These are phyloP conservation scores for Cystobasidium onofrii DNA, from an alignment of 768 basidiomycete species.

Conservation along the genomic window DNA sequence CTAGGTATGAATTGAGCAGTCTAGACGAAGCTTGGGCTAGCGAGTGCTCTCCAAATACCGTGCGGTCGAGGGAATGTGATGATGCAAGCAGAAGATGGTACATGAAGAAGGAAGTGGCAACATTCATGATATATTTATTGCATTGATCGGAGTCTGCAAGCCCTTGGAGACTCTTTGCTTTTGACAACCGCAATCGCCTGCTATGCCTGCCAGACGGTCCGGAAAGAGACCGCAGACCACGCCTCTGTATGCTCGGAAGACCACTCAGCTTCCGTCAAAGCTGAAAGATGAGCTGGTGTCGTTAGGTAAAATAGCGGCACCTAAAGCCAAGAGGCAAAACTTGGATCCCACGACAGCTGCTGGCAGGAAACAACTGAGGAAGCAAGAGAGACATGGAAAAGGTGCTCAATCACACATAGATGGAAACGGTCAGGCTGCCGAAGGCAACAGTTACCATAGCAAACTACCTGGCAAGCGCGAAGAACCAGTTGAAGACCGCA, in stretches of 20 bases:
- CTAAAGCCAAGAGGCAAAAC: background rate
- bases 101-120: too few relatives aligned
- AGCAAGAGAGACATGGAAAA: conserved; percentile 1
- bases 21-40: too few relatives aligned
- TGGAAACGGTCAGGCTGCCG: background rate
- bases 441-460: background rate
- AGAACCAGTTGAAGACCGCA: background rate
- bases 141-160: too few relatives aligned
- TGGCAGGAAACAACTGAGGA: conserved; percentile 20
- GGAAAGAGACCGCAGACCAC: background rate
- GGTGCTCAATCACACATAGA: background rate
- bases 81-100: too few relatives aligned
- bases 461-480: background rate
- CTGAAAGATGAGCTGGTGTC: conserved; percentile 30
- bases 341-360: conserved; percentile 4
- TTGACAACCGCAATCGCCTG: too few relatives aligned
- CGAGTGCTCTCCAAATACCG: too few relatives aligned
- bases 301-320: background rate
- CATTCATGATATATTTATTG: too few relatives aligned
- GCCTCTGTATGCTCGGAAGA: conserved; percentile 29
- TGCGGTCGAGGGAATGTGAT: too few relatives aligned
- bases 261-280: conserved; percentile 17
- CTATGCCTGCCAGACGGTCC: background rate
- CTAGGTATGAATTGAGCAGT: too few relatives aligned
- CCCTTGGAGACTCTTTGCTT: too few relatives aligned